Base-by-base conservation (phyloP, 805 yeast genomes). In the Candida nonsorbophila region DNA sequence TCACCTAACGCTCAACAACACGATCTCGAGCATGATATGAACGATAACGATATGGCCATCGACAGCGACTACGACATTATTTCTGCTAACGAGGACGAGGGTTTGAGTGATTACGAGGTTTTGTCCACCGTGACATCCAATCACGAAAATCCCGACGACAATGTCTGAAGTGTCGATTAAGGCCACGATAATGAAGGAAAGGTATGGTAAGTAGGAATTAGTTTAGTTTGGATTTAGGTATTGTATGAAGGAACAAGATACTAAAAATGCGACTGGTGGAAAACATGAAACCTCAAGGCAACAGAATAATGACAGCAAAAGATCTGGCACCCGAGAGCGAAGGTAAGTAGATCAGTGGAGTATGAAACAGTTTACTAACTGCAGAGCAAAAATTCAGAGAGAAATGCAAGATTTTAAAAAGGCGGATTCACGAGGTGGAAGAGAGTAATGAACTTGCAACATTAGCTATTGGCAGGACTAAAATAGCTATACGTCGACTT, bases 391-490 rank as follows among this genome's bases (percentile, higher is more conserved):
- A 51, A 24, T 69, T 74, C 51, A 72, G 69, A 38, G 76, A 72
- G 40, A 81, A 83, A 54, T 84, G 94, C 58, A 69, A 67, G 44
- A 88, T 79, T 27, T 65, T 87, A 43, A 78, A 79, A 51, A 67
- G 68, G 40, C 69, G 86, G 44, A 77, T 88, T 21, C 59, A 62
- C 3, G 84, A 81, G 38, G 69, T 87, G 18, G 94, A 86, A 46
- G 78, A 74, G 30, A 76, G 77, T 45, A 90, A 87, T 53, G 92
- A 84, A 49, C 60, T 77, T 6, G 74, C 86, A 30, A 72, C 87
- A 1, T 58, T 86, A 17, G 84, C 92, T 2, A 75, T 92, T 19
- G 72, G 80, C 10, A 74, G 95, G 43, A 79, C 94, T 8, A 76
- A 84, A 39, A 69, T 76, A 16, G 74, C 87, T 6, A 77, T 88